Evolutionary conservation across 441 rosid genomes (phyloP), one percentile per base, ranked within the genome.

Genomic region (Pelargonium australe): DNA sequence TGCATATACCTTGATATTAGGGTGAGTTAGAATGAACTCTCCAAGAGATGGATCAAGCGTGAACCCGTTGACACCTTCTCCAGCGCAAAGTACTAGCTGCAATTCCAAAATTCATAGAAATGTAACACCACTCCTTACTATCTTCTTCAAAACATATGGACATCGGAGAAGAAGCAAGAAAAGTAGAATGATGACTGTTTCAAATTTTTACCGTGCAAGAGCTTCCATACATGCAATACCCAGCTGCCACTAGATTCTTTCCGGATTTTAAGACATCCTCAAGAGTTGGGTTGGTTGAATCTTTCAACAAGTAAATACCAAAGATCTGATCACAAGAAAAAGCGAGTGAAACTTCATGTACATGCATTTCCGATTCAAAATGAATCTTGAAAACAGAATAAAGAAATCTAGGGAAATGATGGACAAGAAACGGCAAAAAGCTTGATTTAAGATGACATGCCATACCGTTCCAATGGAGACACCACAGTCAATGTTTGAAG

Each of bases 181-280:
- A 25, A 25, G 31, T 25, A 55, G 28, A 57, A 4, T 17, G 28
- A 57, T 20, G 28, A 17, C 5, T 34, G 37, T 34, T 34, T 0
- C 9, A 40, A 19, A 19, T 51, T n/a, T 67, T 19, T 94, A 95
- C 99, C 92, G 83, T 90, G 88, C 99, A 91, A 51, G 97, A 95
- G 82, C 99, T 95, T 78, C 97, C 99, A 65, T 95, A 95, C 97
- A 95, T 90, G 89, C 99, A 95, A 73, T 92, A 95, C 72, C 99
- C 99, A 69, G 99, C 99, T 5, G 99, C 99, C 12, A 91, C 66
- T 92, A 95, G 86, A 58, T 91, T 82, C 75, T 78, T 84, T 68
- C 97, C 99, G 34, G 97, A 94, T 84, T 89, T 89, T 81, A 95
- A 79, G 37, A 90, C 97, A 76, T 89, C 96, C 66, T 83, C 87